Conservation (phyloP, 2,329 filamentous ascomycete species). For the Tolypocladium guangdongense region DNA sequence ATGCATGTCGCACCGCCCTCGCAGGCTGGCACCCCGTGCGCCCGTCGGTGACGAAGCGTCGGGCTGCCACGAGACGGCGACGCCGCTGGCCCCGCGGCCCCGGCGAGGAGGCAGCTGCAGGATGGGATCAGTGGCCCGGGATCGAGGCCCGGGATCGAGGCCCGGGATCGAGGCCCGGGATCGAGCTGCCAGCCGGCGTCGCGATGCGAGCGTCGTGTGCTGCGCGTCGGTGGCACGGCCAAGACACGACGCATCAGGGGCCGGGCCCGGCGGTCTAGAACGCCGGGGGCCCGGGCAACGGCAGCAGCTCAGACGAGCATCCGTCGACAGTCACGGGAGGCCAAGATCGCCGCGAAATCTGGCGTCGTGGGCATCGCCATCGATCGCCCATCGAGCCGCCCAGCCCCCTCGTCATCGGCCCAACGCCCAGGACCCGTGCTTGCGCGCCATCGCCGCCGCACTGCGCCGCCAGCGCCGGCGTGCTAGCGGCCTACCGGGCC, state of each 20-base stretch:
- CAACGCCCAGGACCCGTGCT: not conserved
- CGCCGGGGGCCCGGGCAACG: not conserved
- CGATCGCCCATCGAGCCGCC: not conserved
- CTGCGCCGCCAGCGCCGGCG: accelerated
- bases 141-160: no score
- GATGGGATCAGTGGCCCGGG: no score
- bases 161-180: no score
- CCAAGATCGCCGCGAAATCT: not conserved
- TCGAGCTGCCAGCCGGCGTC: no score
- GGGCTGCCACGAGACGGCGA: not conserved
- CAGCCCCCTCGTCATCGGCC: not conserved
- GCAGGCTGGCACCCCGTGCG: no score
- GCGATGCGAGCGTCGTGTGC: not conserved
- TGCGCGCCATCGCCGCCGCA: not conserved
- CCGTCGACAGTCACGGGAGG: not conserved
- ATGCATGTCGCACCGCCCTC: no score
- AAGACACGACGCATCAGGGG: not conserved
- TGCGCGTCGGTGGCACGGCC: not conserved
- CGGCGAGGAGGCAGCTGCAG: not conserved
- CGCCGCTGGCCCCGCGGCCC: not conserved
- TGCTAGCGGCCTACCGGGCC: not conserved
- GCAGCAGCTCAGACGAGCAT: not conserved
- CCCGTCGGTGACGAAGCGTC: no score
- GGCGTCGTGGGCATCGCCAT: not conserved
- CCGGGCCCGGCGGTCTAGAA: not conserved